Evolutionary conservation across 805 yeast genomes (phyloP).

Genomic region (Candida palmyrensis): DNA sequence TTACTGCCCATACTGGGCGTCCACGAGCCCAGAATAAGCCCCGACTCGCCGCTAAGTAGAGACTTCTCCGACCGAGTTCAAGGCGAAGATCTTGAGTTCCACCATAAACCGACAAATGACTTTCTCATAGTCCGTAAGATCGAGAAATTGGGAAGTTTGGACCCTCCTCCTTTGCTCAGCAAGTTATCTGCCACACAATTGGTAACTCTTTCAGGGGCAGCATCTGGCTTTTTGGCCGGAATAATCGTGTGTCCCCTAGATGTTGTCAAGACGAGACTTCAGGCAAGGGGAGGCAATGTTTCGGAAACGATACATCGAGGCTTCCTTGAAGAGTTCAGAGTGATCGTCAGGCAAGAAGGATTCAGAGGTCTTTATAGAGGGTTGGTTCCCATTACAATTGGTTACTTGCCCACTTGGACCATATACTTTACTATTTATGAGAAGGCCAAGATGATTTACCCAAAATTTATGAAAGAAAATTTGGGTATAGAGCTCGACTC

Average conservation of each 20-base stretch:
- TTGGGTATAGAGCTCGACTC: slow-evolving; percentile 20
- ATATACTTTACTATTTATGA: slow-evolving; percentile 91
- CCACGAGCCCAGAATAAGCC: too few species aligned
- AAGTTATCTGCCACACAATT: slow-evolving; percentile 45
- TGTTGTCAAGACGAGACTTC: slow-evolving; percentile 90
- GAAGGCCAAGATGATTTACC: slow-evolving; percentile 56
- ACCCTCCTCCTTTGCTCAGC: slow-evolving; percentile 17
- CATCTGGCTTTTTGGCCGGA: slow-evolving; percentile 91
- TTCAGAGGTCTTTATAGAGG: slow-evolving; percentile 83
- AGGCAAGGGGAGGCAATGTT: slow-evolving; percentile 68
- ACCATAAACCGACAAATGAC: slow-evolving; percentile 13
- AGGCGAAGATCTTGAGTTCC: slow-evolving; percentile 34
- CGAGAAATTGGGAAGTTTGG: slow-evolving; percentile 11
- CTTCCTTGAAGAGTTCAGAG: slow-evolving; percentile 54
- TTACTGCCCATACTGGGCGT: too few species aligned
- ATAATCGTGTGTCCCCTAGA: slow-evolving; percentile 91
- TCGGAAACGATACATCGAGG: slow-evolving; percentile 42
- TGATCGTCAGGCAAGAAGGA: slow-evolving; percentile 77
- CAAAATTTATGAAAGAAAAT: slow-evolving; percentile 28
- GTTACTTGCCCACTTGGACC: slow-evolving; percentile 97
- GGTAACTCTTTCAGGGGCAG: slow-evolving; percentile 82
- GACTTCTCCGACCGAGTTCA: slow-evolving; percentile 34
- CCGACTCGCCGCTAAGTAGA: too few species aligned
- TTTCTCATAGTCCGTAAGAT: slow-evolving; percentile 19
- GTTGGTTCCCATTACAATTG: slow-evolving; percentile 83